A percentile compares a stretch with the other conserved stretches of the same genome.
Evolutionary conservation across 768 basidiomycete species (phyloP).

Genomic region (Boletus fagicola): DNA sequence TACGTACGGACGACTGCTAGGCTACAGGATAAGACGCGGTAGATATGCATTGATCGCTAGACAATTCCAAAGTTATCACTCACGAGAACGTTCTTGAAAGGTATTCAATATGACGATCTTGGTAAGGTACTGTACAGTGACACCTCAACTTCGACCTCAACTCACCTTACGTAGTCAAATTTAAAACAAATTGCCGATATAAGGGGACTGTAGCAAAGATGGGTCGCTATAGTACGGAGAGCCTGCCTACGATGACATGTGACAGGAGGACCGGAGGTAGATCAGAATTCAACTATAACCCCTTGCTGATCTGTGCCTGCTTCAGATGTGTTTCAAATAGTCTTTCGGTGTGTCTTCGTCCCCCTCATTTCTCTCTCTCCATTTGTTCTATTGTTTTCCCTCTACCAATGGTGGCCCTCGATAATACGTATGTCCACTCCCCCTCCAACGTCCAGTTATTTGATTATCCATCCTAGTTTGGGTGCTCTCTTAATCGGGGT

Average conservation of each 20-base stretch:
- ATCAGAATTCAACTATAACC: neutral
- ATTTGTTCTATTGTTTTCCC: neutral
- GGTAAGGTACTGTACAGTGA: neutral
- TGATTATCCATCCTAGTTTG: slow-evolving; percentile 33
- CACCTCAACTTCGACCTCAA: neutral
- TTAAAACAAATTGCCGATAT: too few species aligned
- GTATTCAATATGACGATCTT: neutral
- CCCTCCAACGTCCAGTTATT: neutral
- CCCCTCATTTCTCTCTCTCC: neutral
- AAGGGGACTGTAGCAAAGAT: too few species aligned
- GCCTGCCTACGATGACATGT: too few species aligned
- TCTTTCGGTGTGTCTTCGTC: neutral
- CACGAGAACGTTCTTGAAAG: neutral
- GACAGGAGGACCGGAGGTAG: too few species aligned
- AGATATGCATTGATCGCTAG: neutral
- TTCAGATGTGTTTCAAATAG: neutral
- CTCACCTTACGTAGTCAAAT: neutral
- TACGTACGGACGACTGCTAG: neutral
- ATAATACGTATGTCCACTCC: slow-evolving; percentile 33
- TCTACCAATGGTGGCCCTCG: slow-evolving; percentile 23
- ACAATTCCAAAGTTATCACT: neutral
- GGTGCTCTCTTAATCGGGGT: slow-evolving; percentile 53
- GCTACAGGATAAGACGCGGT: neutral
- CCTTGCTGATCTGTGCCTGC: neutral
- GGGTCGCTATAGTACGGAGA: too few species aligned